Evolutionary conservation across 345 rosid species (phyloP), one percentile per base, ranked within the genome.

Genomic region (Eucalyptus sp.): DNA sequence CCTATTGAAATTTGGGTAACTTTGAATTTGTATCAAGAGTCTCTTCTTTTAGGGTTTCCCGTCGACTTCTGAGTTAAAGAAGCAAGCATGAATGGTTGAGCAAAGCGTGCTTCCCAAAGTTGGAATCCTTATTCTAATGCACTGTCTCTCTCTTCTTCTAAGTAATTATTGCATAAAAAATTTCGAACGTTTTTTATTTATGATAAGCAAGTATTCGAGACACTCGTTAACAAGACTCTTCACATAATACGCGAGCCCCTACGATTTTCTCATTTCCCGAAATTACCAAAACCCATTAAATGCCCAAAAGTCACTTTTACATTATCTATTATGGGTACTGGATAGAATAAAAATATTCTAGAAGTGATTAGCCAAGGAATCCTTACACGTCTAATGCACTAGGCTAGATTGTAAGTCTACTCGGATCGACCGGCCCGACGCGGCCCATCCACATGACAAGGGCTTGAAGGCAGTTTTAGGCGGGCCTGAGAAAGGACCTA

Each of bases 181-280:
- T 16, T 7, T n/a, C 10, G 0, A 64, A 64, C 10, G 4, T n/a
- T 64, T 64, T 33, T 7, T n/a, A 7, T 15, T 64, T n/a, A n/a
- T n/a, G 20, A 14, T 64, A n/a, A n/a, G 17, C 11, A n/a, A 15
- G 10, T 15, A 8, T n/a, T 14, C 2, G 0, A 64, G 20, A n/a
- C 18, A n/a, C 10, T n/a, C 2, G 2, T 64, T 14, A 64, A 64
- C 41, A n/a, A 64, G 37, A 64, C 37, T 16, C 0, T 64, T 64
- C 20, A n/a, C 10, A n/a, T 64, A 4, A 13, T 4, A 64, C 5
- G 8, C 2, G 17, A 14, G 10, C 10, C 41, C 18, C 18, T 12
- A n/a, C 3, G 3, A 14, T 64, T n/a, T 64, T 64, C 76, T 64
- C 31, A 2, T n/a, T 13, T 64, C 37, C 37, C 17, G 0, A 64